Base-by-base conservation (phyloP, 805 yeast species). In the Barnettozyma wickerhamii region DNA sequence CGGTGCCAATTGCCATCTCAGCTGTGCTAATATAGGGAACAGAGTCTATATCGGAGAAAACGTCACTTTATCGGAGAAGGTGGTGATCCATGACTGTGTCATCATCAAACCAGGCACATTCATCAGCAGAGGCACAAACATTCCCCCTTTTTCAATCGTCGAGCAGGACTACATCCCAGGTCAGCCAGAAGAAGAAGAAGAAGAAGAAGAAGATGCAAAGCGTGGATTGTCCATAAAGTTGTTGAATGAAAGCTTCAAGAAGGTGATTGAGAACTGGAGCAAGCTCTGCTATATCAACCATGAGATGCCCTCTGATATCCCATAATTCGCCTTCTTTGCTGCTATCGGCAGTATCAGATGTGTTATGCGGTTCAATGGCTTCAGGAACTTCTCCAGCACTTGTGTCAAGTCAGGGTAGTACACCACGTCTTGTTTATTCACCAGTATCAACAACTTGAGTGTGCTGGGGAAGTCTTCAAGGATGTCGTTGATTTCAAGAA, bases 81-180 rank as follows among this genome's bases (percentile, higher is more conserved):
- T 69, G 7, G 60, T 69, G 1, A 56, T 78, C 12, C 68, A 74
- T 50, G 84, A 77, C 37, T 74, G 81, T 50, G 74, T 78, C 41
- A 45, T 73, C 3, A 61, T 78, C 4, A 64, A 66, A 18, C 59
- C 64, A 37, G 67, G 66, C 12, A 63, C 73, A 0, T 44, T 48
- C 3, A 47, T 78, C 3, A 77, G 79, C 0, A 59, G 65, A 3
- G 63, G 61, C 13, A 56, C 56, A 43, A 67, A 71, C 19, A 62
- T 77, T n/a, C 79, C 83, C 3, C 77, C 81, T 0, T 77, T 68
- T 46, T 65, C 75, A 28, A 58, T 65, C 21, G 80, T 75, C 12
- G 20, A 18, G 7, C 35, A 34, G 15, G 14, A 19, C 17, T 35
- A 38, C 19, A 10, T 10, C 10, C 6, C 2, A 19, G 30, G 17